Base-by-base conservation (phyloP, 2,329 filamentous ascomycete species). In the Metarhizium rileyi region DNA sequence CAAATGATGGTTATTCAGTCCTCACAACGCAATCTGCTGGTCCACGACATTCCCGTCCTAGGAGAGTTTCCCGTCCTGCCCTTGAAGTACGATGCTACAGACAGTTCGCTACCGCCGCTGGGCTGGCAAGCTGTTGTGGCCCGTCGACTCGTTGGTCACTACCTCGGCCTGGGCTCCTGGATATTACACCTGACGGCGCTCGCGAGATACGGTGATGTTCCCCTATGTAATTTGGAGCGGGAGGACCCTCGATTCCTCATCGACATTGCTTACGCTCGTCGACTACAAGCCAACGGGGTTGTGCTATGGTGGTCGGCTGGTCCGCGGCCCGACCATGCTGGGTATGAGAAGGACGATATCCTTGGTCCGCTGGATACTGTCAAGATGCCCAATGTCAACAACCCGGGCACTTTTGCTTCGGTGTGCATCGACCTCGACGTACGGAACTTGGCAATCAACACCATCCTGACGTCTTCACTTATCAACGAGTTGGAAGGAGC, bases 361-460 rank as follows among this genome's bases (percentile, higher is more conserved):
- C 70, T 87, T 0, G 87, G 87, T 0, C 80, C 87, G 2, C 76
- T 97, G 26, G 91, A 98, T 56, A 86, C 78, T 10, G 87, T 95
- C 14, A 83, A 87, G 52, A 95, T 97, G 89, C 91, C 93, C 1
- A 85, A 85, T 14, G 81, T 95, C 63, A 98, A 98, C 64, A 91
- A 89, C 46, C 87, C 91, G 0, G 91, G 90, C 38, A 94, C 91
- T 0, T 98, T 95, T 65, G 86, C 90, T 1, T 95, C 91, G 0
- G 93, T 98, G 3, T 98, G 93, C 63, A 93, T 98, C 54, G 93
- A 99, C 58, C 70, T 99, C 14, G 89, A 94, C 54, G 81, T 98
- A 45, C 87, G 90, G 43, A 98, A 98, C 61, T 77, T 99, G 14
- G 86, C 90, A 4, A 97, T 98, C 70, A 98, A 98, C 69, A 98